A percentile compares a stretch with the other conserved stretches of the same genome.
These are phyloP conservation scores for Penicillium sp. DNA, from an alignment of 2,329 filamentous ascomycete genomes.

Conservation along the genomic window DNA sequence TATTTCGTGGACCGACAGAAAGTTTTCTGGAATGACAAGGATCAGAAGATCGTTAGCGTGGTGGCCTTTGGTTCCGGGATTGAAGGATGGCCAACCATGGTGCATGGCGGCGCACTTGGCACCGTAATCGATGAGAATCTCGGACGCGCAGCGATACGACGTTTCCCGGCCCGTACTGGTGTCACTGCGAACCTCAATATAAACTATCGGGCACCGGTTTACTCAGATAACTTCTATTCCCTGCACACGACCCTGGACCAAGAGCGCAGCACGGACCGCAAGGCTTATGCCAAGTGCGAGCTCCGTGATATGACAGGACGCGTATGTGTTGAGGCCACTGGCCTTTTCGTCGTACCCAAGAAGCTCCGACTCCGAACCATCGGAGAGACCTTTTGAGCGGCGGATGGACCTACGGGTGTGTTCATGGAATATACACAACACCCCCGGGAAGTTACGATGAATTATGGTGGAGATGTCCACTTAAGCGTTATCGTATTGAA, in stretches of 20 bases:
- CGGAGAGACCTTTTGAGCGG: slow-evolving; percentile 44
- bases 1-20: slow-evolving; percentile 52
- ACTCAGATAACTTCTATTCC: slow-evolving; percentile 66
- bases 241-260: slow-evolving; percentile 53
- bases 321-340: slow-evolving; percentile 63
- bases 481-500: neutral
- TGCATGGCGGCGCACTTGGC: slow-evolving; percentile 72
- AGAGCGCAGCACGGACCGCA: slow-evolving; percentile 43
- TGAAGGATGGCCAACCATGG: slow-evolving; percentile 71
- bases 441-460: neutral
- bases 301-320: slow-evolving; percentile 52
- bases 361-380: slow-evolving; percentile 47
- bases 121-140: slow-evolving; percentile 72
- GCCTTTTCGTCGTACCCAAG: slow-evolving; percentile 63
- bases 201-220: slow-evolving; percentile 65
- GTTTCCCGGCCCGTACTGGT: slow-evolving; percentile 55
- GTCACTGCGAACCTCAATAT: slow-evolving; percentile 64
- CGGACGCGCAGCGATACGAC: slow-evolving; percentile 62
- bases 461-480: neutral
- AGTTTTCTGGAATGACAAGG: slow-evolving; percentile 65
- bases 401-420: neutral
- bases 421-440: neutral
- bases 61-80: slow-evolving; percentile 69
- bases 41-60: slow-evolving; percentile 65
- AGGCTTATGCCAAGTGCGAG: slow-evolving; percentile 41